phyloP scores from a whole-genome alignment of 495 filamentous ascomycete species.

The Xylaria sp. region DNA sequence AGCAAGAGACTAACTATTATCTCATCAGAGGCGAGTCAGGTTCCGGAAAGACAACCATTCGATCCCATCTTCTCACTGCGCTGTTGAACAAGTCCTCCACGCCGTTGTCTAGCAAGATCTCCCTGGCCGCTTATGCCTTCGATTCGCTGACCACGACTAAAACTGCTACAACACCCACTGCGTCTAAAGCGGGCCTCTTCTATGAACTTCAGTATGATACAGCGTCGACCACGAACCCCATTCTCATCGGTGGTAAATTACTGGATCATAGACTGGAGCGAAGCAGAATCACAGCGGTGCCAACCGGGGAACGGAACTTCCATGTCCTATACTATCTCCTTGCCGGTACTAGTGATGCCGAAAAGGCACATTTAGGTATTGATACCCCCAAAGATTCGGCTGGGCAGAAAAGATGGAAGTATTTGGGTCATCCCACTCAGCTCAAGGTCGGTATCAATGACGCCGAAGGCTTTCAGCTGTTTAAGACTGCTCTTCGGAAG shows the following conservation, averaged over 20 bases:
- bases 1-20: slow-evolving; percentile 34
- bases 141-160: slow-evolving; percentile 98
- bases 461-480: slow-evolving; percentile 91
- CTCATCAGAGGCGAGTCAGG: slow-evolving; percentile 84
- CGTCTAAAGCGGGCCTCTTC: slow-evolving; percentile 93
- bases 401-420: slow-evolving; percentile 85
- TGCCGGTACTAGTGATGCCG: slow-evolving; percentile 86
- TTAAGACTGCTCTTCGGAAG: slow-evolving; percentile 93
- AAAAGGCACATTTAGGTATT: slow-evolving; percentile 88
- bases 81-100: slow-evolving; percentile 88
- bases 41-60: slow-evolving; percentile 92
- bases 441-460: slow-evolving; percentile 97
- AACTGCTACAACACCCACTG: slow-evolving; percentile 90
- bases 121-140: slow-evolving; percentile 91
- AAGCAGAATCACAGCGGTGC: slow-evolving; percentile 86
- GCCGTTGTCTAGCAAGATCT: slow-evolving; percentile 89
- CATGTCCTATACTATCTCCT: slow-evolving; percentile 95
- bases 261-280: slow-evolving; percentile 92
- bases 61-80: slow-evolving; percentile 83
- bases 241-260: slow-evolving; percentile 90
- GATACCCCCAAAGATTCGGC: slow-evolving; percentile 63
- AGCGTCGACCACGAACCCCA: slow-evolving; percentile 76
- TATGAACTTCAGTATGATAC: slow-evolving; percentile 97
- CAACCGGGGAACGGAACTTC: slow-evolving; percentile 95
- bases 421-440: slow-evolving; percentile 94